phyloP scores from a whole-genome alignment of 2,329 filamentous ascomycete species.

The Fusarium udum region DNA sequence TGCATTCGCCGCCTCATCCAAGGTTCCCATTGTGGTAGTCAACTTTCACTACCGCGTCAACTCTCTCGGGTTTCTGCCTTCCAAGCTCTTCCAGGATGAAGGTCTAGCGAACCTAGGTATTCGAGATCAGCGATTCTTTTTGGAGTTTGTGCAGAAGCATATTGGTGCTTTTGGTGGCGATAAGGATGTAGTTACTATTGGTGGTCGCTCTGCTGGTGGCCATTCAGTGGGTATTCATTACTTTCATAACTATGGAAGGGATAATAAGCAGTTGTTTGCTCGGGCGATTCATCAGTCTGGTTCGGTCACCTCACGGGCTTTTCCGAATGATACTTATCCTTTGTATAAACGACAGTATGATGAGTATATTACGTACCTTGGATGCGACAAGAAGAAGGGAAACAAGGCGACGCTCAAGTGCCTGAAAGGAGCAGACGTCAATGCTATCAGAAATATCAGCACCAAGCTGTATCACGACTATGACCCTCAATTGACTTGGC shows the following conservation, averaged over 20 bases:
- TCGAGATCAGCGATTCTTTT: conserved; percentile 60
- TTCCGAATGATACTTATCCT: conserved; percentile 48
- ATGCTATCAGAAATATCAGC: conserved; percentile 50
- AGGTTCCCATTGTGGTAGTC: conserved; percentile 55
- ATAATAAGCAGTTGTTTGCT: conserved; percentile 45
- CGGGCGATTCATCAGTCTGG: conserved; percentile 51
- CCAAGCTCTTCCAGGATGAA: conserved; percentile 47
- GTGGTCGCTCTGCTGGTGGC: conserved; percentile 63
- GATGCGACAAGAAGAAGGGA: conserved; percentile 39
- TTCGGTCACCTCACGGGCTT: conserved; percentile 50
- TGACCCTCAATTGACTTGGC: conserved; percentile 55
- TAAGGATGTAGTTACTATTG: conserved; percentile 60
- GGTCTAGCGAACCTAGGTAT: conserved; percentile 61
- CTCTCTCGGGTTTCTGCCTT: conserved; percentile 57
- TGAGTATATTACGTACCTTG: conserved; percentile 43
- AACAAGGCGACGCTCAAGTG: conserved; percentile 51
- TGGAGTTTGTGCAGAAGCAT: conserved; percentile 64
- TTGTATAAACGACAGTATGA: conserved; percentile 47
- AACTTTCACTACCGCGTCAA: conserved; percentile 55
- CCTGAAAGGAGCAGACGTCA: conserved; percentile 49
- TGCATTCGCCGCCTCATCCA: conserved; percentile 45
- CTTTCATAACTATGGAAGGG: conserved; percentile 50
- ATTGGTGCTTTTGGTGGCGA: conserved; percentile 65
- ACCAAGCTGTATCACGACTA: conserved; percentile 51
- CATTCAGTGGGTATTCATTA: conserved; percentile 52